Conservation (phyloP, 2,329 filamentous ascomycete genomes). For the Ophiosphaerella korrae region DNA sequence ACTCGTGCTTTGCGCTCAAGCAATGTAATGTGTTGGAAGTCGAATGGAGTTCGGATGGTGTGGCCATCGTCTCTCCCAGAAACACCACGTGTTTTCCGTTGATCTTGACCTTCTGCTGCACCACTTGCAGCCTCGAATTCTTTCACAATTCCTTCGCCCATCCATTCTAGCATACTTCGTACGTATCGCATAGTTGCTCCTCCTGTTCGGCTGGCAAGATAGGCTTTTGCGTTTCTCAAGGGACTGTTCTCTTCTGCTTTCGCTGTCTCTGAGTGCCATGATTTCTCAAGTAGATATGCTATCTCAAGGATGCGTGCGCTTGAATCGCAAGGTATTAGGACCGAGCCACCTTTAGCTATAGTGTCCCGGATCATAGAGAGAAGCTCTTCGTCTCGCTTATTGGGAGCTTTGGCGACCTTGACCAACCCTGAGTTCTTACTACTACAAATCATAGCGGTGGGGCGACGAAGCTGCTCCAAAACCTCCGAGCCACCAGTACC, state of each 20-base stretch:
- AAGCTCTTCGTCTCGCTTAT: constrained; percentile 83
- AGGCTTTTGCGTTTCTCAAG: constrained; percentile 64
- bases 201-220: constrained; percentile 83
- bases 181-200: constrained; percentile 89
- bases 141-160: constrained; percentile 92
- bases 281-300: constrained; percentile 88
- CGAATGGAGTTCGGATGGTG: constrained; percentile 73
- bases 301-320: constrained; percentile 93
- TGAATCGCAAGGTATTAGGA: constrained; percentile 91
- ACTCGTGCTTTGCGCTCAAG: constrained; percentile 83
- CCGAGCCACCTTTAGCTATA: constrained; percentile 81
- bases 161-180: constrained; percentile 97
- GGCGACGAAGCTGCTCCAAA: constrained; percentile 89
- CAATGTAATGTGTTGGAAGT: constrained; percentile 83
- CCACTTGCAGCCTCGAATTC: constrained; percentile 76
- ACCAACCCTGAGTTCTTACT: constrained; percentile 77
- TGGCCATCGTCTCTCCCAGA: constrained; percentile 53
- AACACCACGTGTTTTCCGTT: constrained; percentile 32
- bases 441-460: constrained; percentile 92
- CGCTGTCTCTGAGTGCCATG: constrained; percentile 64
- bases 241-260: constrained; percentile 46
- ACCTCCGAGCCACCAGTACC: constrained; percentile 84
- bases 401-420: constrained; percentile 72
- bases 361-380: constrained; percentile 81
- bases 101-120: constrained; percentile 36